Base-by-base conservation (phyloP, 257 asterid genomes). In the Euphrasia confusa region DNA sequence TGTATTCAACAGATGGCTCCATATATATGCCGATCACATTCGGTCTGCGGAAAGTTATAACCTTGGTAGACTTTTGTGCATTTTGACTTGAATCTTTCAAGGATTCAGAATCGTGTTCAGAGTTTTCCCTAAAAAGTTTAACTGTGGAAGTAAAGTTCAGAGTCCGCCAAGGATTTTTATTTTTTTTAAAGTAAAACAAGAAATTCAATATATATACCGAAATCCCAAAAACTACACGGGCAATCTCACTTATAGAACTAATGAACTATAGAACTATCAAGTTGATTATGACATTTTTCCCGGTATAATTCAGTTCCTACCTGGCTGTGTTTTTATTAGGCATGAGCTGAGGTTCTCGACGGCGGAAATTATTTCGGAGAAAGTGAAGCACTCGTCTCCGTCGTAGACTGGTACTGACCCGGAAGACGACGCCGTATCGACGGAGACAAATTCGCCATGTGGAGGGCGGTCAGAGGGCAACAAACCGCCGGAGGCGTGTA, bases 1-100 rank as follows among this genome's bases (percentile, higher is more conserved):
- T 80, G 77, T 92, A 92, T 66, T 83, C 97, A 24, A 83, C 84
- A 26, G 97, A 92, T 18, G 97, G 98, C 74, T 81, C 97, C 89
- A 86, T 84, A 69, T 81, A 89, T 71, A 92, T 71, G 50, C 89
- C 95, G 12, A 92, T 67, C 67, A 84, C 72, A 74, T 67, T 84
- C 18, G 98, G 97, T 65, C 66, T 74, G 42, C 50, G 74, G 27
- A 39, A 9, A 42, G 63, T 67, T 61, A 67, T 76, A 14, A 35
- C 53, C 67, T 66, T 45, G 37, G 66, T 50, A 56, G 61, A 49
- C 64, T 60, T 81, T 44, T 60, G 72, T 13, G 40, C 35, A 52
- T 69, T 69, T 58, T 1, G 67, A 72, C 54, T 66, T 55, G 80
- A 69, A 68, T 63, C 39, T 53, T 33, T 68, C 67, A 62, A 14